These are phyloP conservation scores for Adansonia madagascariensis DNA, from an alignment of 441 rosid species.

Conservation along the genomic window DNA sequence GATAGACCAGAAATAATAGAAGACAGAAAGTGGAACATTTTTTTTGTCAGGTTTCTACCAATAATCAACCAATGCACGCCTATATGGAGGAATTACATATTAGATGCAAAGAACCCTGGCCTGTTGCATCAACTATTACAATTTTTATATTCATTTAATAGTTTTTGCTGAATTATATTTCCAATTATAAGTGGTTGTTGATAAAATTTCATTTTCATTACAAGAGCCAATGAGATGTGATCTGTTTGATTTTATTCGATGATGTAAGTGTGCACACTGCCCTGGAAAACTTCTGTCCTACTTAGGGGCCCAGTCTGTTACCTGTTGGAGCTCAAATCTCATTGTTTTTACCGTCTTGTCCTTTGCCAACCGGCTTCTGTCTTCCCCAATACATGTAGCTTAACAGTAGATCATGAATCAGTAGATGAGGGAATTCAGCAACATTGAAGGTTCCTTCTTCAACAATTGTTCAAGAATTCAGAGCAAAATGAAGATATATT, in stretches of 20 bases:
- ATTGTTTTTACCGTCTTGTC: neutral
- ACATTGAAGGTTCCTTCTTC: neutral
- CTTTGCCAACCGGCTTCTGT: neutral
- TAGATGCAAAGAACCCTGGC: neutral
- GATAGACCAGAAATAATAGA: neutral
- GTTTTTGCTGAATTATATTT: slow-evolving; percentile 3
- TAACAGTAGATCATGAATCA: neutral
- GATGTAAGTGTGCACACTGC: neutral
- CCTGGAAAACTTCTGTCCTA: no score
- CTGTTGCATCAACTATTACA: slow-evolving; percentile 5
- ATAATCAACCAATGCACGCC: neutral
- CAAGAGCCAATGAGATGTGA: slow-evolving; percentile 11
- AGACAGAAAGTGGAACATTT: slow-evolving; percentile 18
- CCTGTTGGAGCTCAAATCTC: neutral
- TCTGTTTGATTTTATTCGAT: slow-evolving; percentile 10
- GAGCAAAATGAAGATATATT: no score
- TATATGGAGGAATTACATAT: slow-evolving; percentile 3
- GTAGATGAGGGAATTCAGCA: neutral
- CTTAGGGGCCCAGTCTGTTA: no score
- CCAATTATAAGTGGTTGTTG: slow-evolving; percentile 19
- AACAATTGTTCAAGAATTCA: neutral
- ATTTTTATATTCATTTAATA: neutral
- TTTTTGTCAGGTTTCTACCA: neutral
- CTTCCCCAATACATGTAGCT: neutral
- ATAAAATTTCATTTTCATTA: slow-evolving; percentile 14